Conservation (phyloP, 2,329 filamentous ascomycete species). For the Stagonosporopsis chrysanthemi region DNA sequence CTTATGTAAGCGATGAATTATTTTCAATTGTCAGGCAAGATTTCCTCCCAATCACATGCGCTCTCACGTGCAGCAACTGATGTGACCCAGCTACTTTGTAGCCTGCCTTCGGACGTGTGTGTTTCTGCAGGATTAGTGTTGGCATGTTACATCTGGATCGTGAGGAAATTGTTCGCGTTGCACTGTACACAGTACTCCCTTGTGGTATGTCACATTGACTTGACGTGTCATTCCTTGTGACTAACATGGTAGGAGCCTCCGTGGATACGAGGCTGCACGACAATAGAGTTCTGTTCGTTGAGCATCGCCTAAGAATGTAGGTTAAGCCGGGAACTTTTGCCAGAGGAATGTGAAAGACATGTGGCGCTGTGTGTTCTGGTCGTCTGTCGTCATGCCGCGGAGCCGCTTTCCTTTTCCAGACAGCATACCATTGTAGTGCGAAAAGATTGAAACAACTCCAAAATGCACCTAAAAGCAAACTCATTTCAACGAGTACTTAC, state of each 20-base stretch:
- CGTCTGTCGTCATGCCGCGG: too few species aligned
- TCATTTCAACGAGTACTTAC: too few species aligned
- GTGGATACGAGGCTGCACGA: neutral
- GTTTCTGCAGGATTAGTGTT: neutral
- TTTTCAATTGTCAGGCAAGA: neutral
- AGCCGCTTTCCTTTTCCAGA: too few species aligned
- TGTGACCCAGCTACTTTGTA: neutral
- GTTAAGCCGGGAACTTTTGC: neutral
- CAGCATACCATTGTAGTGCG: too few species aligned
- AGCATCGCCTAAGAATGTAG: neutral
- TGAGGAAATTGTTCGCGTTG: neutral
- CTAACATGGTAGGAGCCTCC: neutral
- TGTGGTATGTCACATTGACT: constrained; percentile 5
- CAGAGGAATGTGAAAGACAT: neutral
- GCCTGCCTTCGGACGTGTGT: neutral
- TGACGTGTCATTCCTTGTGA: neutral
- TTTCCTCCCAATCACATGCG: neutral
- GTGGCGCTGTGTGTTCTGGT: too few species aligned
- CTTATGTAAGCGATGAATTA: neutral
- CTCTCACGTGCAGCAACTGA: neutral
- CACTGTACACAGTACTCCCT: neutral
- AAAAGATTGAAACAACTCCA: too few species aligned
- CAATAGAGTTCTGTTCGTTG: neutral
- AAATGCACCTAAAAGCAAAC: too few species aligned
- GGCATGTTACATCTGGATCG: neutral